These are phyloP conservation scores for Pseudogymnoascus sp. DNA, from an alignment of 2,329 filamentous ascomycete species.

Conservation along the genomic window DNA sequence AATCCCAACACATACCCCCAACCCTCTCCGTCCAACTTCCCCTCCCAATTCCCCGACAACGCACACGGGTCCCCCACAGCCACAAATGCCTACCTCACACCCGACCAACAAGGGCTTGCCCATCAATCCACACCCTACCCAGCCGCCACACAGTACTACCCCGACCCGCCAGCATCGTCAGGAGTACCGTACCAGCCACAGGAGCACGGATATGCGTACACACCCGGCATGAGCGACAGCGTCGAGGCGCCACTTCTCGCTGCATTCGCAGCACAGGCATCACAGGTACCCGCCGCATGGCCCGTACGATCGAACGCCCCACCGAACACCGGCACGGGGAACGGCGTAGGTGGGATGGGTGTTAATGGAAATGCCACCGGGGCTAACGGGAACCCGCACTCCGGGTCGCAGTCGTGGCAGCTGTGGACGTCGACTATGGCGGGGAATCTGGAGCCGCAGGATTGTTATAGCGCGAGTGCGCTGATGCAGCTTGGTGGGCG, in stretches of 20 bases:
- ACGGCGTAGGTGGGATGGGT: background rate
- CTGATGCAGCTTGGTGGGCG: slow-evolving; percentile 25
- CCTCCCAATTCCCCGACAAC: slow-evolving; percentile 12
- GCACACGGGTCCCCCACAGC: slow-evolving; percentile 11
- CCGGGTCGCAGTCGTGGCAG: slow-evolving; percentile 25
- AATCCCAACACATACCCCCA: slow-evolving; percentile 10
- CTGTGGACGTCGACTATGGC: slow-evolving; percentile 25
- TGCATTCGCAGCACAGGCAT: slow-evolving; percentile 20
- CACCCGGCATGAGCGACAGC: slow-evolving; percentile 12
- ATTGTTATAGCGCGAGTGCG: slow-evolving; percentile 25
- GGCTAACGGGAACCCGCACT: slow-evolving; percentile 8
- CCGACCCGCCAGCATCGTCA: slow-evolving; percentile 16
- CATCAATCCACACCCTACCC: slow-evolving; percentile 25
- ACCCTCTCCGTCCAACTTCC: slow-evolving; percentile 6
- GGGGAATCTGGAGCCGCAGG: slow-evolving; percentile 24
- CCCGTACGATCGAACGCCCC: slow-evolving; percentile 11
- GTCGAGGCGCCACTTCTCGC: slow-evolving; percentile 22
- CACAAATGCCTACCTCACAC: slow-evolving; percentile 14
- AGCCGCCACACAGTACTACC: slow-evolving; percentile 26
- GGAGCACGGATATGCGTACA: slow-evolving; percentile 18
- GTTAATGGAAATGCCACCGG: background rate
- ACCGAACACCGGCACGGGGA: background rate
- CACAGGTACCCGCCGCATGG: slow-evolving; percentile 28
- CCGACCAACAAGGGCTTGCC: slow-evolving; percentile 16
- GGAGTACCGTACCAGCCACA: slow-evolving; percentile 19